phyloP scores from a whole-genome alignment of 139 green algal genomes.

The Closterium sp. region DNA sequence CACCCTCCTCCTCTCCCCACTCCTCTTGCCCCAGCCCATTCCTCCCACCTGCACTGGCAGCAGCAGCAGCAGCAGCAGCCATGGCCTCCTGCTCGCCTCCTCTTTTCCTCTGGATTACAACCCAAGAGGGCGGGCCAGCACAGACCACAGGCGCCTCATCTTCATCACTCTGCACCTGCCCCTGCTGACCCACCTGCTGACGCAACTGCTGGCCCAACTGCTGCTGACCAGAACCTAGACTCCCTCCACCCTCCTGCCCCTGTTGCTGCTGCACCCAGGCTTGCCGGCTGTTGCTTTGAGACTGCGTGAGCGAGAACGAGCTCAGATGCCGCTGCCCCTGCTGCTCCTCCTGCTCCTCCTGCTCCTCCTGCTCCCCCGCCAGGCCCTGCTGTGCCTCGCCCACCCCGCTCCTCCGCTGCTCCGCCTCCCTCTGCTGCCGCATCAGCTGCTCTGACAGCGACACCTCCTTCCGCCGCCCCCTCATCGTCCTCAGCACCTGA shows the following conservation, averaged over 20 bases:
- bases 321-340: not conserved
- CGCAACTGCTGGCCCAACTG: too few relatives aligned
- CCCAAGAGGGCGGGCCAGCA: not conserved
- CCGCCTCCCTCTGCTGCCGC: not conserved
- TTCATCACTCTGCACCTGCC: not conserved
- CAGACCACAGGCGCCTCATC: not conserved
- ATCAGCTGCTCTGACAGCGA: not conserved
- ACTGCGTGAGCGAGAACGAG: not conserved
- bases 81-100: not conserved
- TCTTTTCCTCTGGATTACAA: not conserved
- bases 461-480: not conserved
- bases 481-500: not conserved
- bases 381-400: not conserved
- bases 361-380: not conserved
- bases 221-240: not conserved
- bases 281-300: not conserved
- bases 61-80: not conserved
- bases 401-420: not conserved
- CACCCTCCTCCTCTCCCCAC: not conserved
- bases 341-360: not conserved
- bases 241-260: not conserved
- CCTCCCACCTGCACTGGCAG: not conserved
- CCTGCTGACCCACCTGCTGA: not conserved
- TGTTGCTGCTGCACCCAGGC: not conserved
- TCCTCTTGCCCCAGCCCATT: not conserved